Evolutionary conservation across 441 rosid species (phyloP), one percentile per base, ranked within the genome.

Genomic region (Populus tomentosa): DNA sequence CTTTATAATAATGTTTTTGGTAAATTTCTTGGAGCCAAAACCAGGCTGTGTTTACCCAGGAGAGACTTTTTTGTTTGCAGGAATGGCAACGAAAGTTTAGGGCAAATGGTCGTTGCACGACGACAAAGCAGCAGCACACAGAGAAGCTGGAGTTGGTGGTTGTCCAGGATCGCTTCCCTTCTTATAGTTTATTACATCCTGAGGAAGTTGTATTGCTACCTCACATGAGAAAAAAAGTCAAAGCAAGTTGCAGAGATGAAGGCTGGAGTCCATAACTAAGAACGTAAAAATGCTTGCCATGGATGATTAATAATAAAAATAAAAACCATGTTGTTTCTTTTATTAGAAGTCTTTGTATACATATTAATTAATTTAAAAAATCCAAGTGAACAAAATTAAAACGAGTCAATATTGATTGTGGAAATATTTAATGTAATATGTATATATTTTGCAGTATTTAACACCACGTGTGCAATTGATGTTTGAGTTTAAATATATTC

Each of bases 101-200:
- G 50, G 26, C 23, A 14, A 63, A 36, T 75, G 70, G 67, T 40
- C 61, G 16, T 33, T 63, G 40, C 50, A n/a, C 8, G 65, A 2
- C 42, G 68, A n/a, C 64, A 65, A 73, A 72, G 68, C 23, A 72
- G 68, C 23, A 21, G 42, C 24, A 3, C n/a, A 23, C 7, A 30
- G 33, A 42, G 50, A 24, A 32, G 73, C 65, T 56, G 79, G 79
- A 73, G 66, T 35, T 71, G 77, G 79, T 71, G 75, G 80, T 70
- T 82, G 81, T 65, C 70, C 67, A 71, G 67, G 18, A 24, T 89
- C 35, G 74, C 79, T 63, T 71, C 76, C 77, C 75, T 86, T 46
- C 66, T 84, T 72, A 46, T 84, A 21, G 23, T 81, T 2, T 88
- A 84, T 76, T 89, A 76, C 77, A 59, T 82, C 75, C 71, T 85